Conservation (phyloP, 257 asterid genomes). For the Linderniella brevidens region DNA sequence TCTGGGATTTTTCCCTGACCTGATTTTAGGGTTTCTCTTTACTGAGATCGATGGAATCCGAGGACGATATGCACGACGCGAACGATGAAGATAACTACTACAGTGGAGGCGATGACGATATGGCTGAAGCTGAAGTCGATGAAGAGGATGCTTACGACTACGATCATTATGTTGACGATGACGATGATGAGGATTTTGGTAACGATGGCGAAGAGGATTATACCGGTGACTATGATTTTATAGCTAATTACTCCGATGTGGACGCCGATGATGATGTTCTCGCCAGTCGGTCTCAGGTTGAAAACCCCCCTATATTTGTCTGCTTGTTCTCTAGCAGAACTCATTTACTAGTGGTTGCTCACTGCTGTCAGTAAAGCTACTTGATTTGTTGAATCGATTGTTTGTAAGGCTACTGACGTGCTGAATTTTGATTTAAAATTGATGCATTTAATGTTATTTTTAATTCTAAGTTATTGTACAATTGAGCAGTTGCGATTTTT, state of each 20-base stretch:
- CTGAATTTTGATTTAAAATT: too few species aligned
- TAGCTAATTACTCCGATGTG: constrained; percentile 27
- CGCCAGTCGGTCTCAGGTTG: constrained; percentile 62
- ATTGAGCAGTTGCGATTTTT: too few species aligned
- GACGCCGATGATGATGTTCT: constrained; percentile 38
- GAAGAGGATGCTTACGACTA: constrained; percentile 19
- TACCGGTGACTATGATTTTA: constrained; percentile 43
- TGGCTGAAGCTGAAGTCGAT: constrained; percentile 18
- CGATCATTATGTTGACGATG: constrained; percentile 19
- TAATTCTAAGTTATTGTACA: too few species aligned
- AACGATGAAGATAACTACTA: constrained; percentile 67
- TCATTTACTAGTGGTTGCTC: too few species aligned
- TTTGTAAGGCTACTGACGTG: too few species aligned
- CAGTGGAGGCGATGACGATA: constrained; percentile 42
- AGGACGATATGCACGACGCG: constrained; percentile 92
- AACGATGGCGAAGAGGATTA: constrained; percentile 38
- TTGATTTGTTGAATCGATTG: too few species aligned
- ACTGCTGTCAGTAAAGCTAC: too few species aligned
- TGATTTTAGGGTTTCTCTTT: constrained; percentile 15
- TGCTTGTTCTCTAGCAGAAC: too few species aligned
- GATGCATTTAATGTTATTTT: too few species aligned
- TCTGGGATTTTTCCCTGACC: too few species aligned
- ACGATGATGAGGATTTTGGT: constrained; percentile 19
- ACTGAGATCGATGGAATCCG: constrained; percentile 45
- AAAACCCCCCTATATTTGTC: too few species aligned